Evolutionary conservation across 2,329 filamentous ascomycete species (phyloP).

Genomic region (Helicocarpus griseus): DNA sequence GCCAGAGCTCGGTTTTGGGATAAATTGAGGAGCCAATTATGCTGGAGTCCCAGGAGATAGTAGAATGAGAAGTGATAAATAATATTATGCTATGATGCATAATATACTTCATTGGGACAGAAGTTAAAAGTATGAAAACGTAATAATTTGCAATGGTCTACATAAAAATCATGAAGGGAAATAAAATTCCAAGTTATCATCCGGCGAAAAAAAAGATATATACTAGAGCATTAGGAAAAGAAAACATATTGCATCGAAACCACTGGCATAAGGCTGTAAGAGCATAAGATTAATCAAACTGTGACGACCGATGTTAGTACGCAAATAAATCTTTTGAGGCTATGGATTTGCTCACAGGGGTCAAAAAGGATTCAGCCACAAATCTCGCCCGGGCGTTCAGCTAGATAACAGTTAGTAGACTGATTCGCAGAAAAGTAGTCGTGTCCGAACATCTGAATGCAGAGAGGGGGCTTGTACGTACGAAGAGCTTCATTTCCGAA

Average conservation of each 20-base stretch:
- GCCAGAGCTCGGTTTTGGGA: neutral
- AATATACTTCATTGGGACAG: neutral
- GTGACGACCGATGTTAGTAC: constrained; percentile 7
- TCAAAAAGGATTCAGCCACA: constrained; percentile 95
- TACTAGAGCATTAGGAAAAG: neutral
- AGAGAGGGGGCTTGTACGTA: constrained; percentile 45
- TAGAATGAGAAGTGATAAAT: neutral
- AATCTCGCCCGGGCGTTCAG: constrained; percentile 94
- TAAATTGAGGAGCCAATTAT: neutral
- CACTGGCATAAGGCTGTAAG: neutral
- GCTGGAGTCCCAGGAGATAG: neutral
- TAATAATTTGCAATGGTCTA: neutral
- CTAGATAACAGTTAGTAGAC: constrained; percentile 42
- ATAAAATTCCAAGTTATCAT: neutral
- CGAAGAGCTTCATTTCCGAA: constrained; percentile 99
- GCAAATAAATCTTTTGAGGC: neutral
- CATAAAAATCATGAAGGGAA: neutral
- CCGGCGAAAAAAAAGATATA: neutral
- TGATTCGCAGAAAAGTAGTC: neutral
- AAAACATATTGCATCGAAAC: neutral
- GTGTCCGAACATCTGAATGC: neutral
- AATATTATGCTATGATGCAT: neutral
- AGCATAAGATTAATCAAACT: constrained; percentile 21
- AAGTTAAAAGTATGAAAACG: neutral
- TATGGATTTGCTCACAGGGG: constrained; percentile 54